Evolutionary conservation across 495 filamentous ascomycete genomes (phyloP).

Genomic region (Trichoderma parareesei): DNA sequence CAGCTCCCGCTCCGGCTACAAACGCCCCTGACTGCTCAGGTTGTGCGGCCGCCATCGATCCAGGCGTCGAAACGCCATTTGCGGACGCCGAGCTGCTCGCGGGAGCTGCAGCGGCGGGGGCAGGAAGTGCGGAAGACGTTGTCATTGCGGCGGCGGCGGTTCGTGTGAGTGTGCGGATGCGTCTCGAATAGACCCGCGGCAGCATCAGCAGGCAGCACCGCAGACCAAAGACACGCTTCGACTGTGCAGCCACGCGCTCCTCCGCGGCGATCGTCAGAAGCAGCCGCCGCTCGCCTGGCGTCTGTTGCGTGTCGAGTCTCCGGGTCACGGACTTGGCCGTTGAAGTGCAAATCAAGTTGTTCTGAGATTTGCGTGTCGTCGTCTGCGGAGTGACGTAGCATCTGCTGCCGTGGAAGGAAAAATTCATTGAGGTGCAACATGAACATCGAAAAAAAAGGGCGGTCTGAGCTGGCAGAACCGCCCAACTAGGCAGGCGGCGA

Average conservation of each 20-base stretch:
- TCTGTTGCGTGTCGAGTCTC: neutral
- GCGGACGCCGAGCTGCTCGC: neutral
- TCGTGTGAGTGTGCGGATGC: neutral
- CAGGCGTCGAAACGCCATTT: neutral
- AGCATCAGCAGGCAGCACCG: conserved; percentile 2
- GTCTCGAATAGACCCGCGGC: neutral
- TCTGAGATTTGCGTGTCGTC: neutral
- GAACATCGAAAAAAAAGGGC: conserved; percentile 22
- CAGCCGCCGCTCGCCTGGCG: too few species aligned
- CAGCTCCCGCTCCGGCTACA: neutral
- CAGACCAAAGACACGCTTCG: neutral
- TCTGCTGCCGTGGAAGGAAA: neutral
- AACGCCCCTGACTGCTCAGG: neutral
- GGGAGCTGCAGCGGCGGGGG: neutral
- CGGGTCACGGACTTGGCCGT: neutral
- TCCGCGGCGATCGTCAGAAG: neutral
- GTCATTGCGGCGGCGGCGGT: neutral
- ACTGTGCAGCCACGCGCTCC: neutral
- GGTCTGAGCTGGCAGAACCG: conserved; percentile 20
- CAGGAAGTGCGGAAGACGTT: neutral
- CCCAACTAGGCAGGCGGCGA: neutral
- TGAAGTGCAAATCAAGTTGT: neutral
- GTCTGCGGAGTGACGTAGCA: conserved; percentile 1
- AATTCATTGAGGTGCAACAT: neutral
- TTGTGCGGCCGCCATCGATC: neutral